phyloP scores from a whole-genome alignment of 768 basidiomycete species.

The Panaeolus papilionaceus region DNA sequence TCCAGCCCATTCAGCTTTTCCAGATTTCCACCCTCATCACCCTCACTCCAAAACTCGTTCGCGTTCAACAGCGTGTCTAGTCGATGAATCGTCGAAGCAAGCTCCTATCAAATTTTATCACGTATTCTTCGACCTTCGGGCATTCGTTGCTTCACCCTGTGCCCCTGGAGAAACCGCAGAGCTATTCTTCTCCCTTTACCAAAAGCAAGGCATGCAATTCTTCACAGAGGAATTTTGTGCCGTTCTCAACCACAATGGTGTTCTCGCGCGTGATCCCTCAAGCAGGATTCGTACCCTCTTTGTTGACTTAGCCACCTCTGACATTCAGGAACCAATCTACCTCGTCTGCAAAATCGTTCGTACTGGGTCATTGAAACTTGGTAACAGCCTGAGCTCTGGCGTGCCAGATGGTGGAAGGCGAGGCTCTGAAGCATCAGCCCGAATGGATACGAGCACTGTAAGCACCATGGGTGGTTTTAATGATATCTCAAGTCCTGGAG shows the following conservation, averaged over 20 bases:
- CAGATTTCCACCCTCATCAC: conserved; percentile 54
- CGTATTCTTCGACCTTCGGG: conserved; percentile 87
- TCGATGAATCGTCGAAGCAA: conserved; percentile 40
- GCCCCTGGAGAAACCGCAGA: conserved; percentile 92
- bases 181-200: conserved; percentile 93
- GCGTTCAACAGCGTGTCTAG: conserved; percentile 43
- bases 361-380: conserved; percentile 85
- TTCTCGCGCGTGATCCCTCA: conserved; percentile 78
- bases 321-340: conserved; percentile 85
- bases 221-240: conserved; percentile 94
- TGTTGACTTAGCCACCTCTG: conserved; percentile 84
- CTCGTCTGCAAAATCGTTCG: conserved; percentile 91
- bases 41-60: conserved; percentile 45
- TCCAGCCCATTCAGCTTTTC: conserved; percentile 74
- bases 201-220: conserved; percentile 81
- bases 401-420: conserved; percentile 53
- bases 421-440: conserved; percentile 58
- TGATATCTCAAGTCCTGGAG: conserved; percentile 21
- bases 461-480: conserved; percentile 9
- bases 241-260: conserved; percentile 91
- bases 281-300: conserved; percentile 86
- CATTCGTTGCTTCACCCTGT: conserved; percentile 91
- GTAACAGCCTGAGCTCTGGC: conserved; percentile 56
- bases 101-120: conserved; percentile 82
- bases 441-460: conserved; percentile 34